Percentiles rank a stretch among this genome's conserved stretches.
phyloP scores from a whole-genome alignment of 2,329 filamentous ascomycete genomes.

The Lecanosticta acicola region DNA sequence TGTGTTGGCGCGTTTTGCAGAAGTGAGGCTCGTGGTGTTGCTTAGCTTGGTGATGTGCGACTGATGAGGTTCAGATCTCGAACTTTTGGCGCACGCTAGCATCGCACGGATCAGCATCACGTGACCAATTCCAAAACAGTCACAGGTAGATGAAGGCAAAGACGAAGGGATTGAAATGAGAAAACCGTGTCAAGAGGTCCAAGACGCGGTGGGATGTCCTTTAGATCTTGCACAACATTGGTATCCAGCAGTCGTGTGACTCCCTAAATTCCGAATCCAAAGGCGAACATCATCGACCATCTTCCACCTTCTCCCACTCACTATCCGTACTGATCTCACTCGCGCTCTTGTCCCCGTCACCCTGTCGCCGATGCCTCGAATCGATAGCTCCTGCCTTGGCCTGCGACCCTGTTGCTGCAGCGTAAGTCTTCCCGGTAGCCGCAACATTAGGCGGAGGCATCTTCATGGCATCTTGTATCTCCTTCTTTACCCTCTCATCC shows the following conservation, averaged over 20 bases:
- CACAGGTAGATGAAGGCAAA: too few relatives aligned
- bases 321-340: slow-evolving; percentile 66
- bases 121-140: too few relatives aligned
- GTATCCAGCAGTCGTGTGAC: not conserved
- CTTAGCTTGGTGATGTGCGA: too few relatives aligned
- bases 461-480: slow-evolving; percentile 14
- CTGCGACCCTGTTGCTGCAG: slow-evolving; percentile 8
- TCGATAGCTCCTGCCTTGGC: slow-evolving; percentile 3
- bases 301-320: slow-evolving; percentile 94
- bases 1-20: too few relatives aligned
- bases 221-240: too few relatives aligned
- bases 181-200: too few relatives aligned
- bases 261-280: not conserved
- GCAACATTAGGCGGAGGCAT: not conserved
- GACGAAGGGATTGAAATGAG: too few relatives aligned
- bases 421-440: not conserved
- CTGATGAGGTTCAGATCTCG: too few relatives aligned
- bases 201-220: too few relatives aligned
- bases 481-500: slow-evolving; percentile 14
- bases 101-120: too few relatives aligned
- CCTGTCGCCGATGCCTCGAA: slow-evolving; percentile 20
- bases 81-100: too few relatives aligned
- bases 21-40: too few relatives aligned
- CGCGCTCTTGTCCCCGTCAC: slow-evolving; percentile 23
- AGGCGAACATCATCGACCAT: slow-evolving; percentile 46